Evolutionary conservation across 1,139 yeast species (phyloP), one percentile per base, ranked within the genome.

Genomic region (Hyphopichia fennica): DNA sequence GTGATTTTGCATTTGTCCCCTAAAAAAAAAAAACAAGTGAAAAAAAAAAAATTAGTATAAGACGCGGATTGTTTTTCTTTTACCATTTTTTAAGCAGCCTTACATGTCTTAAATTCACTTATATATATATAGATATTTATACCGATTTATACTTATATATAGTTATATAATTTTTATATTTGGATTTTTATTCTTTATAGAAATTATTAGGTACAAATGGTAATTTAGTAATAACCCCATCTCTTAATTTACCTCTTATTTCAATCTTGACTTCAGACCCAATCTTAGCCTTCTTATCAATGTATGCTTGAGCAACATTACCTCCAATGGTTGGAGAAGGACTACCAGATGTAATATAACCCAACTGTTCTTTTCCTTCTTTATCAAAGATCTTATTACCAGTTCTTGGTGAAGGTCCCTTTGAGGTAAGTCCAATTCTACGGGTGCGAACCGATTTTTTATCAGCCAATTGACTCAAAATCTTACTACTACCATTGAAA

Each of bases 351-450:
- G 96, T 88, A 39, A 91, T 83, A 38, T 63, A 66, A 18, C 99
- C 98, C 37, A 91, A 78, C 44, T 67, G 66, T 43, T 74, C 70
- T 39, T 70, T 73, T 11, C 75, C 75, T 30, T 66, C 75, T 18
- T 69, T 67, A 41, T 77, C 77, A 52, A 74, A 84, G 22, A 93
- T 77, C 55, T 80, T 81, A 50, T 81, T 74, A n/a, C 89, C 90
- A 23, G 84, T 84, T 65, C 99, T 82, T 37, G 98, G 96, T 3
- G 99, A 89, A 23, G 98, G 97, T 1, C 97, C 98, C 53, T 76
- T 78, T 14, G 87, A 79, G 15, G 72, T 63, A 28, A 72, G 65
- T 8, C 97, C 98, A 23, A 89, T 86, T 60, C 99, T 82, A 52
- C 87, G 80, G 41, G 74, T 74, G 22, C 75, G 62, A 35, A 81